Conservation (phyloP, 495 filamentous ascomycete species). For the Thozetella sp. region DNA sequence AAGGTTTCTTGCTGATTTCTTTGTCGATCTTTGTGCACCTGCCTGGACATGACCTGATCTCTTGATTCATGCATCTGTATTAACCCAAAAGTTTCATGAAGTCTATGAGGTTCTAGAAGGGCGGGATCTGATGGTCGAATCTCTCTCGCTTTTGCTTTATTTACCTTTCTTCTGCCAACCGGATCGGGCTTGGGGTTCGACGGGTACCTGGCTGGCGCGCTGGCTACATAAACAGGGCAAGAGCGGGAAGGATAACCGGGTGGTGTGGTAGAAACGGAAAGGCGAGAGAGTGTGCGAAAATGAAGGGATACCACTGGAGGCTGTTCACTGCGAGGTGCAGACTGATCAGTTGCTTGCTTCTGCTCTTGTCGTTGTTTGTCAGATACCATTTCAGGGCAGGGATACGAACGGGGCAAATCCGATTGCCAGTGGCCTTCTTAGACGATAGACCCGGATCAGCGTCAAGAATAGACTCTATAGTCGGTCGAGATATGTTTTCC, state of each 20-base stretch:
- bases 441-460: not conserved
- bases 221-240: not conserved
- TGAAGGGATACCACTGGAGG: not conserved
- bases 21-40: not conserved
- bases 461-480: not conserved
- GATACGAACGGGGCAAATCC: not conserved
- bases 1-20: too few species aligned
- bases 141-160: not conserved
- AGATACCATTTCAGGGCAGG: not conserved
- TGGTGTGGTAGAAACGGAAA: not conserved
- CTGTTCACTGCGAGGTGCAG: not conserved
- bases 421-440: not conserved
- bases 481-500: not conserved
- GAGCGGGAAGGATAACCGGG: not conserved
- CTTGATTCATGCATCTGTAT: not conserved
- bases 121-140: not conserved
- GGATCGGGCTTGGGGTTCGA: not conserved
- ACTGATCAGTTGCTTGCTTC: conserved; percentile 1
- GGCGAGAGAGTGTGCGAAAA: too few species aligned
- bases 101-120: not conserved
- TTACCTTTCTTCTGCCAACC: not conserved
- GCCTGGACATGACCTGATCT: not conserved
- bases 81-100: not conserved
- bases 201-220: not conserved
- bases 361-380: not conserved